phyloP scores from a whole-genome alignment of 345 rosid species.

The Populus deltoides region DNA sequence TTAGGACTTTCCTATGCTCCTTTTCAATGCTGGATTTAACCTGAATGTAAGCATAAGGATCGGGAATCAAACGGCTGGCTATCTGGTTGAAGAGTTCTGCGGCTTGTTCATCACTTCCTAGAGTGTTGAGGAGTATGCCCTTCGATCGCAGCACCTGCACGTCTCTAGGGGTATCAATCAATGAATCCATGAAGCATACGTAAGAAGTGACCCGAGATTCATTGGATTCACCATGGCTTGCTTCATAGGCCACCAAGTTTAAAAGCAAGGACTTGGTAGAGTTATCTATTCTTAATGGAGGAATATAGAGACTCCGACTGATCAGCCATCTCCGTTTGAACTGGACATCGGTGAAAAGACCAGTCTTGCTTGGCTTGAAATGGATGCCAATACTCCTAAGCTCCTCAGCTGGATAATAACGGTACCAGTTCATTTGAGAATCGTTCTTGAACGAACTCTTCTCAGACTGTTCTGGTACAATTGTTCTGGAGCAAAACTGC shows the following conservation, averaged over 20 bases:
- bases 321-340: not conserved
- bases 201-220: slow-evolving; percentile 16
- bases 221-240: not conserved
- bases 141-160: slow-evolving; percentile 14
- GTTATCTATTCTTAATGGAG: slow-evolving; percentile 13
- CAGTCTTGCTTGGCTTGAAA: not conserved
- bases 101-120: slow-evolving; percentile 18
- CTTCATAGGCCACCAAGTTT: slow-evolving; percentile 29
- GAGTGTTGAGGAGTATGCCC: slow-evolving; percentile 5
- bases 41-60: not conserved
- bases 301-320: not conserved
- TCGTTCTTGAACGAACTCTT: no score
- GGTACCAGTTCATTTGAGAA: not conserved
- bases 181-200: slow-evolving; percentile 13
- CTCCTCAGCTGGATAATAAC: not conserved
- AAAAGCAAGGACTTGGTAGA: slow-evolving; percentile 14
- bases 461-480: no score
- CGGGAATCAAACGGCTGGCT: slow-evolving; percentile 12
- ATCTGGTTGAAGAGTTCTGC: slow-evolving; percentile 12
- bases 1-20: no score
- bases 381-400: not conserved
- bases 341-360: not conserved
- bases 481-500: no score
- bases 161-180: slow-evolving; percentile 15
- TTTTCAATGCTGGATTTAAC: no score